Base-by-base conservation (phyloP, 78 protist genomes). In the Polysphondylium violaceum region DNA sequence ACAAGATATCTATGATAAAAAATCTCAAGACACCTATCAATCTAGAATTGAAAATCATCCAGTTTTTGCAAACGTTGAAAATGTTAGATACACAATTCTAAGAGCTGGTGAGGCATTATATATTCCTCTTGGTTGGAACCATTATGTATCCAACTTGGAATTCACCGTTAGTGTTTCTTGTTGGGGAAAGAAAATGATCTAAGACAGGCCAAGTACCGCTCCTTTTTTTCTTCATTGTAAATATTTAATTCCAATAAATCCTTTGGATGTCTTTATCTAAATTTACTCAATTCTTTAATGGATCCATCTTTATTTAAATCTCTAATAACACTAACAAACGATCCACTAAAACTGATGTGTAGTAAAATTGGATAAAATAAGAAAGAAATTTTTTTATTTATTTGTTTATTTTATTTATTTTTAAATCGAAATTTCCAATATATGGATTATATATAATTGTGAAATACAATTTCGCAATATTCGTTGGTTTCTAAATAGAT, bases 81-180 rank as follows among this genome's bases (percentile, higher is more conserved):
- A 67, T 16, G 53, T 55, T 21, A 69, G 56, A 17, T 43, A n/a
- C 23, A 56, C 78, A 11, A 58, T 29, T 0, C 14, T 81, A 19
- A 17, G 7, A 12, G 63, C 31, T n/a, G 90, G 90, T 68, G 78
- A 81, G 38, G 3, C 60, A 1, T 19, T 81, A 3, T 81, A 41
- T 47, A 81, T 81, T 33, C 90, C 90, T 19, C 1, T 81, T 16
- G 72, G 58, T 27, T 81, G 90, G 90, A 3, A 38, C n/a, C 90
- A 81, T 56, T 81, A 81, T 81, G 90, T 81, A 9, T 47, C 53
- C 21, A 81, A 81, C 43, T 21, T 69, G 9, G 90, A 81, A 2
- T 68, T 71, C 35, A 69, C 90, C 0, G 29, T 81, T 3, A 41
- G 63, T 4, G 69, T 67, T 36, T 29, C 55, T 16, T 81, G 90